Conservation (phyloP, 2,329 filamentous ascomycete genomes). For the Pseudogymnoascus destructans region DNA sequence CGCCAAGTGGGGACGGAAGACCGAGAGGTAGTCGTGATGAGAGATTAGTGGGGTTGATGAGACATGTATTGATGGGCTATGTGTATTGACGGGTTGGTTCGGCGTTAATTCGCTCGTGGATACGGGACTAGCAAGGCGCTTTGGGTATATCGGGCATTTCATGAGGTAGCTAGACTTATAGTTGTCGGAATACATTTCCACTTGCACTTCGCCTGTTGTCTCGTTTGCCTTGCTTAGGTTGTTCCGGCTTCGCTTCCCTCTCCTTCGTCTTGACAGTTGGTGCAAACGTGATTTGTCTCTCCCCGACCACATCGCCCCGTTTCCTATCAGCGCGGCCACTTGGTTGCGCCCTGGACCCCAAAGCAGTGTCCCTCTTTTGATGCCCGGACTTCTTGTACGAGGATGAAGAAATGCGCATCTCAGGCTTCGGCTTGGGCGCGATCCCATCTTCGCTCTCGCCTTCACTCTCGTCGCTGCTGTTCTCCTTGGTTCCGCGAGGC, state of each 20-base stretch:
- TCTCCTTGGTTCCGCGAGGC: constrained; percentile 31
- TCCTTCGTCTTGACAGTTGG: constrained; percentile 44
- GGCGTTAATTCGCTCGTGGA: background rate
- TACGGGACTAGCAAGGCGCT: constrained; percentile 2
- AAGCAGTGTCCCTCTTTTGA: constrained; percentile 37
- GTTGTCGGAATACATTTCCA: constrained; percentile 58
- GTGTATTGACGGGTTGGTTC: background rate
- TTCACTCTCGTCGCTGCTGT: constrained; percentile 28
- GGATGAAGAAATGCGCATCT: constrained; percentile 57
- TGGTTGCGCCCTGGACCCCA: constrained; percentile 44
- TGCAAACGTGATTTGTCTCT: constrained; percentile 60
- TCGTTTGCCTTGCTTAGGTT: constrained; percentile 19
- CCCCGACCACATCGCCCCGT: constrained; percentile 41
- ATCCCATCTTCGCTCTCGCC: constrained; percentile 33
- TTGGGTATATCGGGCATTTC: constrained; percentile 17
- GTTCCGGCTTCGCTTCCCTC: constrained; percentile 25
- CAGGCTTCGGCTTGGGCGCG: constrained; percentile 23
- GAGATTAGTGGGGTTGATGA: background rate
- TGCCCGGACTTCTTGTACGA: constrained; percentile 47
- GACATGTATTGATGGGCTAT: constrained; percentile 6
- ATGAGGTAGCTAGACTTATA: constrained; percentile 32
- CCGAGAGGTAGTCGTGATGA: constrained; percentile 16
- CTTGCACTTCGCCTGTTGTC: constrained; percentile 55
- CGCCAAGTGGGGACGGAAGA: constrained; percentile 22
- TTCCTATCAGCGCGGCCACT: constrained; percentile 32